A percentile compares a stretch with the other conserved stretches of the same genome.
phyloP scores from a whole-genome alignment of 2,329 filamentous ascomycete species.

The Cyphellophora attinorum region DNA sequence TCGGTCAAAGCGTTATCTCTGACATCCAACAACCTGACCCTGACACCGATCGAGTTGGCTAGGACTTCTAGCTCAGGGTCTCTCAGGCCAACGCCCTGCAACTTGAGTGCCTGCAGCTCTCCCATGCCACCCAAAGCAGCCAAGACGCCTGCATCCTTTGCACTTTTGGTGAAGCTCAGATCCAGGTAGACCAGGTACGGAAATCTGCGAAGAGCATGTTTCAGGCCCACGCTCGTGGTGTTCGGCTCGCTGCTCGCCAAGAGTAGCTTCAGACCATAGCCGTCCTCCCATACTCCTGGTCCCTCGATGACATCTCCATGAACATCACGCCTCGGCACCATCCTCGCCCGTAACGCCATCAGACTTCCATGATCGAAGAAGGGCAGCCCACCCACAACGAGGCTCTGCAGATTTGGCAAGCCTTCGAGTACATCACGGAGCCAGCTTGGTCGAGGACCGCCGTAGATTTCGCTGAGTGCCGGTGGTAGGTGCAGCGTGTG shows the following conservation, averaged over 20 bases:
- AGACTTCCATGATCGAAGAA: constrained; percentile 55
- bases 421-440: constrained; percentile 48
- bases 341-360: constrained; percentile 31
- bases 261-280: constrained; percentile 44
- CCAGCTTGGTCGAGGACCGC: constrained; percentile 50
- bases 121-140: constrained; percentile 35
- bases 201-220: constrained; percentile 43
- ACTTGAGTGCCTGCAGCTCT: constrained; percentile 47
- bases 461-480: constrained; percentile 51
- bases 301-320: constrained; percentile 6
- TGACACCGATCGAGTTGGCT: constrained; percentile 40
- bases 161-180: constrained; percentile 44
- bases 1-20: constrained; percentile 50
- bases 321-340: constrained; percentile 5
- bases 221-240: constrained; percentile 45
- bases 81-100: constrained; percentile 43
- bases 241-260: constrained; percentile 49
- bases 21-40: constrained; percentile 47
- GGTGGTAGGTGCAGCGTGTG: constrained; percentile 54
- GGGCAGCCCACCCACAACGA: constrained; percentile 49
- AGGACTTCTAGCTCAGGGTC: constrained; percentile 45
- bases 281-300: constrained; percentile 3
- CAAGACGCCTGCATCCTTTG: constrained; percentile 40
- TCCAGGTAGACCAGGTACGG: constrained; percentile 49
- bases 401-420: constrained; percentile 48